phyloP scores from a whole-genome alignment of 352 stramenopile species.

The Phytophthora fragariaefolia region DNA sequence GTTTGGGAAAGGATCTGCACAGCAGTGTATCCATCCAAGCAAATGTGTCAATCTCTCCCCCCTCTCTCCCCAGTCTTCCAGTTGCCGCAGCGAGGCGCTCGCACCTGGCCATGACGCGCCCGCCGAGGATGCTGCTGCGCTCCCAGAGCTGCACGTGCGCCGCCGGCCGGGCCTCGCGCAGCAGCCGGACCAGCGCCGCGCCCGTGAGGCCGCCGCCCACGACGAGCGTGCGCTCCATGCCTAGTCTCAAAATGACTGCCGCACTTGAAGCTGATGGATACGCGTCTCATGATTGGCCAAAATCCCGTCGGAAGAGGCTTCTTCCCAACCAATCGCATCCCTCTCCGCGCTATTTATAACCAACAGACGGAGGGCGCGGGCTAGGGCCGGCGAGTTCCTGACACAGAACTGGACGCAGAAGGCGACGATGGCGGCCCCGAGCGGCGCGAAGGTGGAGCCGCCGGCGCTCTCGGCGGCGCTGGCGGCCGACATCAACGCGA shows the following conservation, averaged over 20 bases:
- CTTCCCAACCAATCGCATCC: slow-evolving; percentile 20
- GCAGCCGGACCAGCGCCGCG: slow-evolving; percentile 54
- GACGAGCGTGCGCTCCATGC: slow-evolving; percentile 58
- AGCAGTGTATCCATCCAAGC: slow-evolving; percentile 1
- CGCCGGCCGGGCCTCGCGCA: slow-evolving; percentile 54
- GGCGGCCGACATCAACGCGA: slow-evolving; percentile 26
- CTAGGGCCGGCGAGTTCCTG: slow-evolving; percentile 13
- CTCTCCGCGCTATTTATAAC: slow-evolving; percentile 29
- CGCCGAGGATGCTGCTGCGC: slow-evolving; percentile 70
- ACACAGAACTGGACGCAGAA: slow-evolving; percentile 33
- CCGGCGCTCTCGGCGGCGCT: slow-evolving; percentile 8
- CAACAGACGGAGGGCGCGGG: slow-evolving; percentile 19
- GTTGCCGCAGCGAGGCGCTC: neutral
- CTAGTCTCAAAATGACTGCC: slow-evolving; percentile 10
- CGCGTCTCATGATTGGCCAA: slow-evolving; percentile 23
- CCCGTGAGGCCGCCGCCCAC: slow-evolving; percentile 71
- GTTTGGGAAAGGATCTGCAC: slow-evolving; percentile 63
- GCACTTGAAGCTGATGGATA: slow-evolving; percentile 30
- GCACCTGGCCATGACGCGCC: slow-evolving; percentile 72
- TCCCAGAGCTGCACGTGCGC: slow-evolving; percentile 69
- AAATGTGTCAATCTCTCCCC: slow-evolving; percentile 2
- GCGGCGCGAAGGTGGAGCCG: slow-evolving; percentile 32
- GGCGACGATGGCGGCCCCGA: slow-evolving; percentile 35
- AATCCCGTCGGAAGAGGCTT: neutral
- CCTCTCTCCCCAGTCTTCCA: neutral